phyloP scores from a whole-genome alignment of 768 basidiomycete genomes.

The Suillus luteus region DNA sequence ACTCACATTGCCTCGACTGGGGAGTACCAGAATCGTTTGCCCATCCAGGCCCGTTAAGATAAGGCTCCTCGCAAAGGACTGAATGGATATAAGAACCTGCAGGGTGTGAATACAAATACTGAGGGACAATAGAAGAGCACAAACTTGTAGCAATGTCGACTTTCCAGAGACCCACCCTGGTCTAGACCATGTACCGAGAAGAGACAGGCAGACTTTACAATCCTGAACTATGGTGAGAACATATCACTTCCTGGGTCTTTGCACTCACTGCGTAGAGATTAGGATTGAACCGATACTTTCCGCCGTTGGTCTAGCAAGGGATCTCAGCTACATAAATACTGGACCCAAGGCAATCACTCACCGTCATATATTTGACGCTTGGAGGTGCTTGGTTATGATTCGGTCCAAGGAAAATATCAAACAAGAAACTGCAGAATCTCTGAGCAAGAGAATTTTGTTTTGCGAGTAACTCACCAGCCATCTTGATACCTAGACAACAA shows the following conservation, averaged over 20 bases:
- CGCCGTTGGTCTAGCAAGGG: constrained; percentile 74
- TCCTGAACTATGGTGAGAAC: constrained; percentile 48
- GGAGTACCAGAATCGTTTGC: constrained; percentile 70
- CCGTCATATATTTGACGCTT: constrained; percentile 66
- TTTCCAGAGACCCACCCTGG: constrained; percentile 93
- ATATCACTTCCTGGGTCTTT: background rate
- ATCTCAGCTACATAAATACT: background rate
- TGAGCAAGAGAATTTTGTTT: background rate
- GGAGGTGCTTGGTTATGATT: constrained; percentile 90
- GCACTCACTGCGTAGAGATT: constrained; percentile 83
- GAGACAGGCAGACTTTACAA: constrained; percentile 91
- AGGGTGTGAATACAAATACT: constrained; percentile 8
- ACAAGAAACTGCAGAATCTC: constrained; percentile 54
- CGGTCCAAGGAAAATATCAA: constrained; percentile 91
- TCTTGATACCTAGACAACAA: constrained; percentile 69
- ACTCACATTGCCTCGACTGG: constrained; percentile 74
- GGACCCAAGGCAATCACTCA: constrained; percentile 23
- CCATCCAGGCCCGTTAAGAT: constrained; percentile 92
- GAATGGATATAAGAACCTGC: constrained; percentile 87
- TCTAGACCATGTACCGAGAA: constrained; percentile 91
- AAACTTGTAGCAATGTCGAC: constrained; percentile 84
- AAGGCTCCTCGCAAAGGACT: constrained; percentile 91
- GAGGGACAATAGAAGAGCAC: constrained; percentile 17
- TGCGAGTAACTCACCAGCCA: constrained; percentile 67
- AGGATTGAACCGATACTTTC: constrained; percentile 90